phyloP scores from a whole-genome alignment of 106 monocot species.

The Triglochin maritima region DNA sequence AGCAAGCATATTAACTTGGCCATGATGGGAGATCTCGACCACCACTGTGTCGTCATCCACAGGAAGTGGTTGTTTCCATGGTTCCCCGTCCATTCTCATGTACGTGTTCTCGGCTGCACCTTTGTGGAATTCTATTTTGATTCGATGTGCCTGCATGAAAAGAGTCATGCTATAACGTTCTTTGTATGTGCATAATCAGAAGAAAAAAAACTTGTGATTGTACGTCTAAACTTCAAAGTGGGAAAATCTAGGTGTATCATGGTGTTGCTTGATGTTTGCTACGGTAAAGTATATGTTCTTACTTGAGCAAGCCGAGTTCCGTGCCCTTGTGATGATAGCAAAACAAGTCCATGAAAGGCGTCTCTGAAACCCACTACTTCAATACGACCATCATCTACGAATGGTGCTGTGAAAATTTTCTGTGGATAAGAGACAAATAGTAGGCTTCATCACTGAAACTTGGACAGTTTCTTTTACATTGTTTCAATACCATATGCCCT shows the following conservation, averaged over 20 bases:
- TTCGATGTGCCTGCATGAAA: constrained; percentile 44
- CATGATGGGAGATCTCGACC: constrained; percentile 78
- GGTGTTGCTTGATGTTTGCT: neutral
- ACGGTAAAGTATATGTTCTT: neutral
- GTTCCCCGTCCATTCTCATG: constrained; percentile 97
- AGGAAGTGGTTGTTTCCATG: constrained; percentile 93
- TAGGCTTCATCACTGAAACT: too few relatives aligned
- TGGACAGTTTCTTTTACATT: too few relatives aligned
- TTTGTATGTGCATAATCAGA: neutral
- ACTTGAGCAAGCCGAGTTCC: constrained; percentile 95
- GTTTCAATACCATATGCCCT: too few relatives aligned
- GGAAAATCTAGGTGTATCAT: neutral
- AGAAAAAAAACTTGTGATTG: neutral
- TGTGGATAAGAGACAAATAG: constrained; percentile 3
- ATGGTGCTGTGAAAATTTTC: constrained; percentile 54
- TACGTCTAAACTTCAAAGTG: neutral
- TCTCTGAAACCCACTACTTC: constrained; percentile 90
- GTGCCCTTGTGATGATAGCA: constrained; percentile 71
- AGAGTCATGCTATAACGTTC: neutral
- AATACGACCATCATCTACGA: constrained; percentile 67
- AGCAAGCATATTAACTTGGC: constrained; percentile 83
- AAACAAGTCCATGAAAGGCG: constrained; percentile 88
- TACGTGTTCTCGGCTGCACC: constrained; percentile 56
- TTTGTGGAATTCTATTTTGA: constrained; percentile 82
- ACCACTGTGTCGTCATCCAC: constrained; percentile 59